Percentiles rank a stretch among this genome's conserved stretches.
phyloP scores from a whole-genome alignment of 495 filamentous ascomycete genomes.

The Penicillium chermesinum region DNA sequence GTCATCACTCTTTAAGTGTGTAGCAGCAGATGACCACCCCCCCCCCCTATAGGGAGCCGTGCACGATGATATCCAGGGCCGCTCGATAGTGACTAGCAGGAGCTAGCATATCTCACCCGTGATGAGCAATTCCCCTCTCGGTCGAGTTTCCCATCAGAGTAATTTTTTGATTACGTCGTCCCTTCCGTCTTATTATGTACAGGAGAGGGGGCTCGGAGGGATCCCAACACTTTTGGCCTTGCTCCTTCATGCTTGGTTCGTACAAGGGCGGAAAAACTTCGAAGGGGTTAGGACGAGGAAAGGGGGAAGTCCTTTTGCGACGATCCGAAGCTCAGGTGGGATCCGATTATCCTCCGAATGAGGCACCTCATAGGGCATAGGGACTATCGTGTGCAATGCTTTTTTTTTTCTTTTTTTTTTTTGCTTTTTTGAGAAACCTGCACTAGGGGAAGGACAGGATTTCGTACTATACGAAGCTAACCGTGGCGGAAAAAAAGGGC shows the following conservation, averaged over 20 bases:
- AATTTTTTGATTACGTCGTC: no score
- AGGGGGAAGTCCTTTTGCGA: background rate
- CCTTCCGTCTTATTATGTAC: no score
- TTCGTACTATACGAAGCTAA: background rate
- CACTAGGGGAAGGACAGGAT: background rate
- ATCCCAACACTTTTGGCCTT: no score
- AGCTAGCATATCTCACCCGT: no score
- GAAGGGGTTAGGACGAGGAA: background rate
- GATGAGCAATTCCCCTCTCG: no score
- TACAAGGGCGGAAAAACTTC: background rate
- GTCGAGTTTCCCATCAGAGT: slow-evolving; percentile 9
- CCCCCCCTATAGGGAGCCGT: slow-evolving; percentile 9
- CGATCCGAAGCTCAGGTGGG: slow-evolving; percentile 5
- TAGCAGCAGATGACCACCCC: slow-evolving; percentile 17
- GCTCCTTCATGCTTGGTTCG: no score
- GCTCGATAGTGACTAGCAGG: background rate
- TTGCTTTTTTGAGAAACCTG: background rate
- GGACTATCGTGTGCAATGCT: no score
- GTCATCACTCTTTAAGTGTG: slow-evolving; percentile 28
- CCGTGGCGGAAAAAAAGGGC: slow-evolving; percentile 1
- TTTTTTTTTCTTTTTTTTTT: no score
- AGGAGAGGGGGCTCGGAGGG: no score
- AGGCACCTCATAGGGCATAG: background rate
- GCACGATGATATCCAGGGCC: background rate
- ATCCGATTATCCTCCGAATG: slow-evolving; percentile 5